Base-by-base conservation (phyloP, 106 monocot genomes). In the Apostasia shenzhenica region DNA sequence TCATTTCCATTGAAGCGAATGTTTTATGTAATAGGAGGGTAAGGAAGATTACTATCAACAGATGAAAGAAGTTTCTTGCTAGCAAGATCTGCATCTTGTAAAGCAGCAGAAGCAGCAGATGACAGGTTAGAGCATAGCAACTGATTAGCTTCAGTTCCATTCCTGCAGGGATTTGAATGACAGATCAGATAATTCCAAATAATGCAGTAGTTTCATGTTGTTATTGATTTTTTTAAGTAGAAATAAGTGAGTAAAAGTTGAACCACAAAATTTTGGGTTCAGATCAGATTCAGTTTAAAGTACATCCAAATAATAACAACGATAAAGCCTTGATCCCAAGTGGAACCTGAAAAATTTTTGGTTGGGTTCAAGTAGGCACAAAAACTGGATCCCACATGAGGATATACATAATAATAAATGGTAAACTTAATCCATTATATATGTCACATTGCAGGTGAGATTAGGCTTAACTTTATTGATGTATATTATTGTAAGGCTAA, bases 11-110 rank as follows among this genome's bases (percentile, higher is more conserved):
- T 51, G 8, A 13, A 50, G 46, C 48, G 9, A 7, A 68, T 68
- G 41, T 12, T 47, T n/a, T 44, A 46, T 8, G 10, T 12, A 14
- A 76, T 14, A 48, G 43, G 43, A 57, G 11, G 14, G 53, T 51
- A 37, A 67, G 8, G 59, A 54, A 68, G 52, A 82, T 81, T 84
- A 95, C 95, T 45, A 47, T 86, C 78, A 69, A 95, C 71, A 8
- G 84, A 88, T 53, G 84, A 80, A 59, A 80, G 68, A 54, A 95
- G 75, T 45, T 64, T 69, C 55, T 80, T 76, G 48, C 67, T 86
- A 78, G 69, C 74, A 45, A 61, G 10, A 62, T 81, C 75, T n/a
- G 62, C 73, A 82, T 88, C 83, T 70, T 82, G 74, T 9, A 88
- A 57, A 63, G 72, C 55, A 71, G 73, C 64, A 45, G 67, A 63